Conservation (phyloP, 768 basidiomycete genomes). For the Roridomyces roridus region DNA sequence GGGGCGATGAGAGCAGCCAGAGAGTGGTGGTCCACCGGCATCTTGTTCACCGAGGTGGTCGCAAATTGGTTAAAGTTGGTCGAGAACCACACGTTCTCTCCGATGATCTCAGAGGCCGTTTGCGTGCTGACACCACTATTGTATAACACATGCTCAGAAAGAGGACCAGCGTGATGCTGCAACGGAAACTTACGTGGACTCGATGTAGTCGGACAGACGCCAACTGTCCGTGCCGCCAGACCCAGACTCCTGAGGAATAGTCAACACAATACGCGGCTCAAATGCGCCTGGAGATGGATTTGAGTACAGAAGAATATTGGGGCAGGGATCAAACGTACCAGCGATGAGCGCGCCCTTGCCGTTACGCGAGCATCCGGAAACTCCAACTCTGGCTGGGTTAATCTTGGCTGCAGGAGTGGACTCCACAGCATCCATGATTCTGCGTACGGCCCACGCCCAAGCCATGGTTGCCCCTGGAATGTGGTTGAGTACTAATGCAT, state of each 20-base stretch:
- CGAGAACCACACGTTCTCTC: constrained; percentile 70
- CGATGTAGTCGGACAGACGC: constrained; percentile 60
- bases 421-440: too few relatives aligned
- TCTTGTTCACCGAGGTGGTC: constrained; percentile 43
- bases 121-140: constrained; percentile 44
- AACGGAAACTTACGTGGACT: too few relatives aligned
- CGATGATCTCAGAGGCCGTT: constrained; percentile 61
- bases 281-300: constrained; percentile 42
- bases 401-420: constrained; percentile 50
- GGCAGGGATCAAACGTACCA: constrained; percentile 40
- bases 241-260: constrained; percentile 67
- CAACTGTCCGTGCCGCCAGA: constrained; percentile 65
- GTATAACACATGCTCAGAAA: too few relatives aligned
- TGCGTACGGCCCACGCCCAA: constrained; percentile 67
- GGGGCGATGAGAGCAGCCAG: constrained; percentile 61
- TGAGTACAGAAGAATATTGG: not conserved
- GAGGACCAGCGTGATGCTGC: too few relatives aligned
- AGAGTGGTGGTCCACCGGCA: constrained; percentile 66
- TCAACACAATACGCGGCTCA: constrained; percentile 61
- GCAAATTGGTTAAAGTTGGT: constrained; percentile 53
- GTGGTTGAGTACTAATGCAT: not conserved
- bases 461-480: constrained; percentile 54
- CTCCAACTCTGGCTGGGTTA: constrained; percentile 55
- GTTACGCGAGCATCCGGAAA: constrained; percentile 68
- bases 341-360: constrained; percentile 67